Percentiles rank a stretch among this genome's conserved stretches.
Evolutionary conservation across 257 asterid species (phyloP).

Genomic region (Knoxia roxburghii): DNA sequence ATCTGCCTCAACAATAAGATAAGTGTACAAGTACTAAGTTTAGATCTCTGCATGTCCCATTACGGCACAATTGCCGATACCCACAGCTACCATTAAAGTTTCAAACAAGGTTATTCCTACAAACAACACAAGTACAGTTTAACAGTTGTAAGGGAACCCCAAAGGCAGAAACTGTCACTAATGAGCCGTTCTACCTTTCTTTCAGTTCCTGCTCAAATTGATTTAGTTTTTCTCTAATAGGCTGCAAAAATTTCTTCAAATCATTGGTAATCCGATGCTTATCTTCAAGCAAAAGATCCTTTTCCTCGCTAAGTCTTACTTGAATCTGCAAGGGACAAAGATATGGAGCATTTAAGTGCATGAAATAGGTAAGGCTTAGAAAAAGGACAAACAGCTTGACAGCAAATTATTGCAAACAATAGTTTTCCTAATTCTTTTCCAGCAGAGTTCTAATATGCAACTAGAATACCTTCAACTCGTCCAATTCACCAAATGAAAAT

Average conservation of each 20-base stretch:
- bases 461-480: slow-evolving; percentile 72
- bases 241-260: slow-evolving; percentile 54
- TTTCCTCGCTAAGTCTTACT: slow-evolving; percentile 58
- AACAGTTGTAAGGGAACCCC: not conserved
- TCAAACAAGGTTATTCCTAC: no score
- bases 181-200: slow-evolving; percentile 30
- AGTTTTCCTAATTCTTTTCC: not conserved
- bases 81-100: no score
- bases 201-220: slow-evolving; percentile 82
- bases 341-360: not conserved
- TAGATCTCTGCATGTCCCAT: no score
- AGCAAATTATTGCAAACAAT: no score
- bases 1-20: no score
- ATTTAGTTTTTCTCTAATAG: slow-evolving; percentile 51
- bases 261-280: slow-evolving; percentile 48
- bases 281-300: slow-evolving; percentile 50
- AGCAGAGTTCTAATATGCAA: not conserved
- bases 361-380: not conserved
- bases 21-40: no score
- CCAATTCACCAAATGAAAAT: slow-evolving; percentile 90
- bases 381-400: not conserved
- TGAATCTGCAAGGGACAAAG: slow-evolving; percentile 37
- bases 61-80: no score
- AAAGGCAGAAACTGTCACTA: no score
- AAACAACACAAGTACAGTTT: not conserved